A percentile compares a stretch with the other conserved stretches of the same genome.
Evolutionary conservation across 768 basidiomycete genomes (phyloP).

Genomic region (Postia placenta): DNA sequence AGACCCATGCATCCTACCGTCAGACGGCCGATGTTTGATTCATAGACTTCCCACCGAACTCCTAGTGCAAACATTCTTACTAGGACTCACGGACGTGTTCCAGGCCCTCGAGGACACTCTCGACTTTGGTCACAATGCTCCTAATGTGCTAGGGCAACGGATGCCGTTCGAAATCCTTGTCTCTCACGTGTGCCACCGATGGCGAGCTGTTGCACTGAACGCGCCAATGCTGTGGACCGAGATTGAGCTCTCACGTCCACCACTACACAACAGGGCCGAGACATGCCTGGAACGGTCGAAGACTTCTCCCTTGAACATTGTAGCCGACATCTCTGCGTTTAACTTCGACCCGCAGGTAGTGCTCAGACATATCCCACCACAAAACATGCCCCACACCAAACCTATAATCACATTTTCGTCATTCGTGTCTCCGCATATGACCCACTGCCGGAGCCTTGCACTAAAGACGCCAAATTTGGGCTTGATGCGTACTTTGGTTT

Average conservation of each 20-base stretch:
- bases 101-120: neutral
- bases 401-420: constrained; percentile 15
- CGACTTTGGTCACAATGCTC: neutral
- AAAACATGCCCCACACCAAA: neutral
- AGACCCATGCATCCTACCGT: too few relatives aligned
- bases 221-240: constrained; percentile 53
- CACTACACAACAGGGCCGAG: constrained; percentile 38
- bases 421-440: constrained; percentile 44
- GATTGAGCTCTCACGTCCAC: constrained; percentile 34
- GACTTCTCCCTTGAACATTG: constrained; percentile 46
- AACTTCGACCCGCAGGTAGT: neutral
- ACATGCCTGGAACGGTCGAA: constrained; percentile 49
- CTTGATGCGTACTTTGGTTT: constrained; percentile 30
- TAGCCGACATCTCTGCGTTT: constrained; percentile 26
- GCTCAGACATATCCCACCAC: too few relatives aligned
- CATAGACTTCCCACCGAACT: neutral
- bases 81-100: neutral
- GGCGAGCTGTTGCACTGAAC: constrained; percentile 46
- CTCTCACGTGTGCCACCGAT: constrained; percentile 56
- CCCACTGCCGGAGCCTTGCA: constrained; percentile 47
- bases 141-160: neutral
- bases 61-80: neutral
- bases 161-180: constrained; percentile 46
- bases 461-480: constrained; percentile 39
- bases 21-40: neutral